Conservation (phyloP, 768 basidiomycete genomes). For the Phaffia tasmanica region DNA sequence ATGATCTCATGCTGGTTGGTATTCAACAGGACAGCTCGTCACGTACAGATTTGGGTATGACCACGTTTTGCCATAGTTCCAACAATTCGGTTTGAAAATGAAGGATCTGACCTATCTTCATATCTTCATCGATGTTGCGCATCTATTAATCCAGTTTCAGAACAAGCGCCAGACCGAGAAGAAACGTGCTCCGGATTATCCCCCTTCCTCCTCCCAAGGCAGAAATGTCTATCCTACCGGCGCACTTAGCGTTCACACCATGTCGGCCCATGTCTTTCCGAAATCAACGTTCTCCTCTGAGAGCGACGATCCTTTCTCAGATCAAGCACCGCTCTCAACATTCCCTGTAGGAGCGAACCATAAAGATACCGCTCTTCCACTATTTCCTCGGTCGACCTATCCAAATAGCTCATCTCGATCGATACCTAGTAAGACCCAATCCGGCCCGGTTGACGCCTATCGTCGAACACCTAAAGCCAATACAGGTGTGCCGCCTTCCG, state of each 20-base stretch:
- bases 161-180: slow-evolving; percentile 24
- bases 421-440: too few relatives aligned
- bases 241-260: background rate
- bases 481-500: too few relatives aligned
- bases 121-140: background rate
- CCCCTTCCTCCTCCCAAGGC: background rate
- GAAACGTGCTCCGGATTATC: slow-evolving; percentile 10
- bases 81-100: background rate
- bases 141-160: slow-evolving; percentile 13
- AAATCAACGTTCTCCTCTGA: background rate
- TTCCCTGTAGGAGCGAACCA: background rate
- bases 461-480: too few relatives aligned
- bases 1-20: too few relatives aligned
- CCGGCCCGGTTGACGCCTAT: too few relatives aligned
- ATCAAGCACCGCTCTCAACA: background rate
- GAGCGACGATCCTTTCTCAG: background rate
- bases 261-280: background rate
- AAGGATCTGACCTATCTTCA: background rate
- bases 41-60: slow-evolving; percentile 24
- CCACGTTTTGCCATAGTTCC: background rate
- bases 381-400: too few relatives aligned
- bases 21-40: slow-evolving; percentile 16
- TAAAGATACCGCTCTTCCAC: background rate
- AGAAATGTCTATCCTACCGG: background rate
- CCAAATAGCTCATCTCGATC: too few relatives aligned